These are phyloP conservation scores for Aspergillus diversus DNA, from an alignment of 495 filamentous ascomycete genomes.

Conservation along the genomic window DNA sequence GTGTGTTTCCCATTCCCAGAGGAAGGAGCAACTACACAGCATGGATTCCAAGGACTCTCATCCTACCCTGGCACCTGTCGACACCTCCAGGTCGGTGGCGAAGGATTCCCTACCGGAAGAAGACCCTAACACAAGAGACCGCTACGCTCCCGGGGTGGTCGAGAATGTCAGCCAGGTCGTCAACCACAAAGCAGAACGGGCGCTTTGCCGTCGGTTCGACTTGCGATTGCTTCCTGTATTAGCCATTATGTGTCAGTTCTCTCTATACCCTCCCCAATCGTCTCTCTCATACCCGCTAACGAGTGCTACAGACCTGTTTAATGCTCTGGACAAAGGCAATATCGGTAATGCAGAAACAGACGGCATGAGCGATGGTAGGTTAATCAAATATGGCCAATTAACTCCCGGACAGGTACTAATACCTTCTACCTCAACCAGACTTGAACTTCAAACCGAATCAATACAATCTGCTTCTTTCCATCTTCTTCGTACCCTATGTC, in stretches of 20 bases:
- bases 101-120: slow-evolving; percentile 23
- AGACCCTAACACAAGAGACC: slow-evolving; percentile 34
- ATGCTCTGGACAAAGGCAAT: slow-evolving; percentile 69
- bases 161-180: slow-evolving; percentile 44
- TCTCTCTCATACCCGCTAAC: slow-evolving; percentile 3
- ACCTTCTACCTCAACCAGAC: slow-evolving; percentile 34
- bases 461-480: slow-evolving; percentile 71
- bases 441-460: slow-evolving; percentile 61
- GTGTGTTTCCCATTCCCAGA: not conserved
- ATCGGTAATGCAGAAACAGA: slow-evolving; percentile 73
- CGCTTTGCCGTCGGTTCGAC: slow-evolving; percentile 68
- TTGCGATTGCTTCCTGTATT: slow-evolving; percentile 63
- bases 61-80: slow-evolving; percentile 14
- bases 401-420: not conserved
- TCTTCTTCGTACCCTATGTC: slow-evolving; percentile 82
- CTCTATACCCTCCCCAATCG: not conserved
- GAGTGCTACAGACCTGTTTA: slow-evolving; percentile 53
- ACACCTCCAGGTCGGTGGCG: slow-evolving; percentile 1
- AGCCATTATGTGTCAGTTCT: slow-evolving; percentile 62
- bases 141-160: slow-evolving; percentile 36
- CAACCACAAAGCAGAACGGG: slow-evolving; percentile 58
- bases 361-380: slow-evolving; percentile 52
- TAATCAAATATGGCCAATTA: not conserved
- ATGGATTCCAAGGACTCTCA: slow-evolving; percentile 15
- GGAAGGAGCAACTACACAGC: not conserved